Evolutionary conservation across 768 basidiomycete species (phyloP).

Genomic region (Suillus tomentosus): DNA sequence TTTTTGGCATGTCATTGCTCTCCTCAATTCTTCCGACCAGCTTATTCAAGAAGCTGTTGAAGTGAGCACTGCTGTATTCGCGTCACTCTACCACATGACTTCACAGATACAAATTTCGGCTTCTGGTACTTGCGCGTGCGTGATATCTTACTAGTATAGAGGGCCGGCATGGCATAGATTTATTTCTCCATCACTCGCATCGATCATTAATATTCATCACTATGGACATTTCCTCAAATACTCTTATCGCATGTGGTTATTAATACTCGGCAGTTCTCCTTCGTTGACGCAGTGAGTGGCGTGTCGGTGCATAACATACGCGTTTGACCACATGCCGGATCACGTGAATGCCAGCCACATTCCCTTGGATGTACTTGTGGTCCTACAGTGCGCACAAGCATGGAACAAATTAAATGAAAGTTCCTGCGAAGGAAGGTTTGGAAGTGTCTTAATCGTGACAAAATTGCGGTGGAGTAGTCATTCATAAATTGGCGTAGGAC

Average conservation of each 20-base stretch:
- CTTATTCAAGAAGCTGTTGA: not conserved
- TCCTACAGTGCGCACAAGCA: not conserved
- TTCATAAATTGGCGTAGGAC: not conserved
- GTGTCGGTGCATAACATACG: not conserved
- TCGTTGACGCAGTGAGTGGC: not conserved
- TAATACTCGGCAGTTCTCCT: not conserved
- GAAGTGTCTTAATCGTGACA: constrained; percentile 5
- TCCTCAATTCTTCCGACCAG: not conserved
- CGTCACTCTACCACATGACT: not conserved
- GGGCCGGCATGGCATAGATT: not conserved
- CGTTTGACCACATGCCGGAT: not conserved
- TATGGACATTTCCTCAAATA: not conserved
- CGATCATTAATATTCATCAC: not conserved
- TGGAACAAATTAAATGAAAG: not conserved
- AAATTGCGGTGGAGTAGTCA: constrained; percentile 1
- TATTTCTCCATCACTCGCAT: not conserved
- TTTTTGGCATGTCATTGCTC: not conserved
- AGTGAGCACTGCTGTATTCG: not conserved
- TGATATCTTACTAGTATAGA: not conserved
- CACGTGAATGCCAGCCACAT: not conserved
- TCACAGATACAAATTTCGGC: not conserved
- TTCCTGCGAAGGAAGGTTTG: not conserved
- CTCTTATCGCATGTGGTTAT: not conserved
- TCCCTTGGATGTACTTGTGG: not conserved
- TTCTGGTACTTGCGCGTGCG: no score